Percentiles rank a stretch among this genome's conserved stretches.
Conservation (phyloP, 1,284 basidiomycete genomes). For the Ustilago nuda region DNA sequence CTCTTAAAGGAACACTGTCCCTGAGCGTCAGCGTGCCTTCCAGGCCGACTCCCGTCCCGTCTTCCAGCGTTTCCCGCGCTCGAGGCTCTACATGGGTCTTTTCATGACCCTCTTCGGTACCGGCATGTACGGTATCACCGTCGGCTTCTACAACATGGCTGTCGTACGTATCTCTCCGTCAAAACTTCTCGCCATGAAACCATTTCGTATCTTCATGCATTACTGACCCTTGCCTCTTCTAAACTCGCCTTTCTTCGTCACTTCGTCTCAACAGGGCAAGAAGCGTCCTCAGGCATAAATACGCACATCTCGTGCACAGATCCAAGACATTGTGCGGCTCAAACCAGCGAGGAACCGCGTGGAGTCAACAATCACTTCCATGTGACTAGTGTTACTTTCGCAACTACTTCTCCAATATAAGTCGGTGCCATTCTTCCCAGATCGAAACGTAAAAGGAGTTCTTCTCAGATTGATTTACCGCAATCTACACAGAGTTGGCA, state of each 20-base stretch:
- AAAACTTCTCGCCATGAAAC: too few species aligned
- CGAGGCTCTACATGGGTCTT: constrained; percentile 62
- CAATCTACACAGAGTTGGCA: not conserved
- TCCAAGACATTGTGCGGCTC: not conserved
- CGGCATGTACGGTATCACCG: constrained; percentile 61
- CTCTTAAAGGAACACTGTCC: constrained; percentile 57
- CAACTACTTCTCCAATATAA: constrained; percentile 13
- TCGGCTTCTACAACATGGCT: constrained; percentile 64
- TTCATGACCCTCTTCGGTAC: constrained; percentile 64
- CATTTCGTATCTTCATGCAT: not conserved
- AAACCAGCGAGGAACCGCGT: not conserved
- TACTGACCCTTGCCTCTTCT: constrained; percentile 8
- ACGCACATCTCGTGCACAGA: not conserved
- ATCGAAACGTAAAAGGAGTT: not conserved
- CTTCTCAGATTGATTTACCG: not conserved
- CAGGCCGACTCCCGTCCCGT: constrained; percentile 63
- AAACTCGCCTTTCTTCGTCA: not conserved
- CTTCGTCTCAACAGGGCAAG: constrained; percentile 34
- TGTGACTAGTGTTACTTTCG: constrained; percentile 8
- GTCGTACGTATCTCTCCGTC: constrained; percentile 42
- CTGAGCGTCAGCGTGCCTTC: constrained; percentile 61
- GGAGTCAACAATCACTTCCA: not conserved
- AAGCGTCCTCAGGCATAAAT: constrained; percentile 36
- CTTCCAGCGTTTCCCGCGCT: constrained; percentile 63
- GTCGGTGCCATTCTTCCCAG: not conserved